Base-by-base conservation (phyloP, 2,329 filamentous ascomycete genomes). In the Epichloe uncinata region DNA sequence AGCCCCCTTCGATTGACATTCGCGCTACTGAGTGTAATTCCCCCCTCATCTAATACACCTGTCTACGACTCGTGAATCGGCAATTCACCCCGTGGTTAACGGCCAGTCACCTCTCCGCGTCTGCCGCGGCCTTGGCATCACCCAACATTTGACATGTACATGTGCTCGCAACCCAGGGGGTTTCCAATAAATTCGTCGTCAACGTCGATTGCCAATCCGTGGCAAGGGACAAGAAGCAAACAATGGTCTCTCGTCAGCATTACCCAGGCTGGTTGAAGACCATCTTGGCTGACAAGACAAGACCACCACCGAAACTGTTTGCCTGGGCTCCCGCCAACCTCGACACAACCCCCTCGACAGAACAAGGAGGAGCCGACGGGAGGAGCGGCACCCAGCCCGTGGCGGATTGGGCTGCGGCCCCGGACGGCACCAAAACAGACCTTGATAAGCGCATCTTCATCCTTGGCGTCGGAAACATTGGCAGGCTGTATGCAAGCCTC, bases 381-480 rank as follows among this genome's bases (percentile, higher is more conserved):
- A 22, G n/a, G 22, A 47, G 45, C 45, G 45, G 16, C 16, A 18
- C 22, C 9, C 36, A 38, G 8, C 36, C 46, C 6, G 12, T 12
- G 7, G 16, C 4, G 13, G 46, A 20, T 22, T 30, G 46, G 15
- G 13, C 30, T n/a, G 11, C n/a, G 30, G n/a, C 18, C 16, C 37
- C 33, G 4, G 18, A 35, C n/a, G 15, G 38, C 12, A 30, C 15
- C 38, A 34, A 33, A n/a, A 36, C 55, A 3, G 55, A 60, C 46
- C 51, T 57, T 34, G 47, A 61, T 36, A 61, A 61, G n/a, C 75
- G 82, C 35, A 82, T 95, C 53, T 81, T 93, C 60, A 75, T 96
- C 45, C 69, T 95, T 3, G 90, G 91, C 11, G 63, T 85, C 11
- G 90, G 90, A 36, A 94, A 88, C 61, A 73, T 95, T 12, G 90